A percentile compares a stretch with the other conserved stretches of the same genome.
Evolutionary conservation across 176 grass and related monocot genomes (phyloP).

Genomic region (Lolium perenne): DNA sequence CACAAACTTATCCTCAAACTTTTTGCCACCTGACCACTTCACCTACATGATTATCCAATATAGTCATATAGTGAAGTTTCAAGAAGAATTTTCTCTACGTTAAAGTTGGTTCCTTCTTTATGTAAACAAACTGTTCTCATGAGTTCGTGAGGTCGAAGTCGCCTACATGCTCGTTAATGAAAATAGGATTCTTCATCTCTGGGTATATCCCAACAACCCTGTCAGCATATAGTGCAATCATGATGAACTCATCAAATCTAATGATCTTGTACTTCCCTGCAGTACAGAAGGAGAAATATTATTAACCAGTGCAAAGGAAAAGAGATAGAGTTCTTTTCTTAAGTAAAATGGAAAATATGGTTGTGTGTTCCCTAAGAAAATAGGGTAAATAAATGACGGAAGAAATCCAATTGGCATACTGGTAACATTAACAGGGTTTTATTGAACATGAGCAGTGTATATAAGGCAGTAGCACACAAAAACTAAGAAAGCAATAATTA

Average conservation of each 20-base stretch:
- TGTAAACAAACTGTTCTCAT: background rate
- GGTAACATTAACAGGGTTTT: background rate
- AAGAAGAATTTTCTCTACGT: background rate
- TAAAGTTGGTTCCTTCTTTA: slow-evolving; percentile 1
- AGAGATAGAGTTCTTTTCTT: background rate
- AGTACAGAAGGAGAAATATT: slow-evolving; percentile 27
- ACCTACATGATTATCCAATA: slow-evolving; percentile 55
- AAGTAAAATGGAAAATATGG: background rate
- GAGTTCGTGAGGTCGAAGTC: background rate
- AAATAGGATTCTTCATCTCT: slow-evolving; percentile 85
- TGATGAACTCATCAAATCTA: slow-evolving; percentile 82
- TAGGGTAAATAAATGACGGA: background rate
- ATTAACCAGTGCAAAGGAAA: background rate
- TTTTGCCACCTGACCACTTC: slow-evolving; percentile 62
- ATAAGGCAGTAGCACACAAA: background rate
- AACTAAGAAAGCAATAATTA: background rate
- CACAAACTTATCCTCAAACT: slow-evolving; percentile 75
- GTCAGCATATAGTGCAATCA: slow-evolving; percentile 64
- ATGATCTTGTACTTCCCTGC: slow-evolving; percentile 81
- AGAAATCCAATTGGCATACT: background rate
- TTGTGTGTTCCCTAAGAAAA: background rate
- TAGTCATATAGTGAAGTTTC: background rate
- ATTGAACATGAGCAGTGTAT: background rate
- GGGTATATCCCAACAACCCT: slow-evolving; percentile 90
- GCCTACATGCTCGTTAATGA: slow-evolving; percentile 83